Conservation (phyloP, 345 rosid genomes). For the Brassica cretica region DNA sequence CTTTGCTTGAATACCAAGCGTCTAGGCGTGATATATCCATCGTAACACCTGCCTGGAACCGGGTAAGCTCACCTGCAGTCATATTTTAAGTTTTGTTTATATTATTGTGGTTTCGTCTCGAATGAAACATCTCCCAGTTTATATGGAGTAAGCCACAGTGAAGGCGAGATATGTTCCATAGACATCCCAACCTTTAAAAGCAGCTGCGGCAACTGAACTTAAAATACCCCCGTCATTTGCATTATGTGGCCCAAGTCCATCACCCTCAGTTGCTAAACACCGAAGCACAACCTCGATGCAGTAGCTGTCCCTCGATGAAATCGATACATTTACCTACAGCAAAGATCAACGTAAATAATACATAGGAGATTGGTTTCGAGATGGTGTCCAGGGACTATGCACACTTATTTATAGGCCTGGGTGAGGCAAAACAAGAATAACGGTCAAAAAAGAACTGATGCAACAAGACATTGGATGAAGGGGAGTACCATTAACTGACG, state of each 20-base stretch:
- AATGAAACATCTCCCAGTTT: slow-evolving; percentile 7
- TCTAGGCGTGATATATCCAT: slow-evolving; percentile 92
- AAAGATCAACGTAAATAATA: slow-evolving; percentile 12
- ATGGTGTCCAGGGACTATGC: background rate
- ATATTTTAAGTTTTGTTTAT: background rate
- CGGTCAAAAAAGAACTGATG: background rate
- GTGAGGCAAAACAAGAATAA: slow-evolving; percentile 2
- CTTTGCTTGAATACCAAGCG: slow-evolving; percentile 85
- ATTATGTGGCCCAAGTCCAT: slow-evolving; percentile 69
- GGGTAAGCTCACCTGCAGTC: slow-evolving; percentile 82
- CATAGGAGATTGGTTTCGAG: background rate
- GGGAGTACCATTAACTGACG: slow-evolving; percentile 78
- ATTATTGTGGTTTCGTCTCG: slow-evolving; percentile 12
- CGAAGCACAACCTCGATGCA: slow-evolving; percentile 84
- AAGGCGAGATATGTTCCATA: slow-evolving; percentile 25
- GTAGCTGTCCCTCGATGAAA: slow-evolving; percentile 72
- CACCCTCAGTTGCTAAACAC: slow-evolving; percentile 85
- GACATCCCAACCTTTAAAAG: slow-evolving; percentile 73
- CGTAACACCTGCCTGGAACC: slow-evolving; percentile 87
- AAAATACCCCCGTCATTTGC: slow-evolving; percentile 79
- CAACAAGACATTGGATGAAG: background rate
- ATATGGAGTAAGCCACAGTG: slow-evolving; percentile 13
- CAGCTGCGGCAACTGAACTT: slow-evolving; percentile 81
- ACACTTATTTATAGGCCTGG: background rate
- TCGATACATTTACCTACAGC: slow-evolving; percentile 71